Evolutionary conservation across 352 stramenopile genomes (phyloP), one percentile per base, ranked within the genome.

Genomic region (Pythium diclinum): DNA sequence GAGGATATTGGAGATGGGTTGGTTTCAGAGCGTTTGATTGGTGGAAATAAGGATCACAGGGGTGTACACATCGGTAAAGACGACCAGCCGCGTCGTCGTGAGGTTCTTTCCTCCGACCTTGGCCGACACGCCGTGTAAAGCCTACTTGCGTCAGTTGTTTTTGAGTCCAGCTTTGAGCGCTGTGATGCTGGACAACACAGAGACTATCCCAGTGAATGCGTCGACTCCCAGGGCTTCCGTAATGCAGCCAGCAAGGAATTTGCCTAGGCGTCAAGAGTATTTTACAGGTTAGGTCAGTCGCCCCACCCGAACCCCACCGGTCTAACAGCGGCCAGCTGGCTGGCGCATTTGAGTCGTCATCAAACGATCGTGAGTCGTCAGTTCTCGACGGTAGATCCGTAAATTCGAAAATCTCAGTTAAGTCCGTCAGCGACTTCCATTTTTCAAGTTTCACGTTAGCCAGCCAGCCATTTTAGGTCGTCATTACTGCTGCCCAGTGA

Each of bases 321-420:
- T 38, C 33, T 38, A 10, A 38, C 33, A 38, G 33, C 1, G 19
- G 44, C 44, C 44, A 51, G 44, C 44, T 51, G 44, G 44, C 10
- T 28, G 16, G 8, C 6, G 30, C 25, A 60, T 65, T 89, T 79
- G 65, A 84, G 75, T 65, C 73, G 78, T 61, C 56, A 25, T 62
- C 16, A 19, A 30, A 10, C 2, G 19, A 10, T 10, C 11, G 63
- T n/a, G 25, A 14, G 21, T 34, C 21, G 47, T 51, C 44, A 21
- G 17, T 30, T 16, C 8, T 30, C 32, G 25, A 28, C 25, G 25
- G 33, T 42, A 71, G 28, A 56, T 67, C 59, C 58, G 65, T 64
- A 61, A 63, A 67, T 67, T 60, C 52, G 14, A 46, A 33, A 10
- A 38, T 23, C 25, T 42, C 30, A 52, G 33, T 25, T 55, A 0